These are phyloP conservation scores for Phyllosticta paracitricarpa DNA, from an alignment of 2,329 filamentous ascomycete species.

Conservation along the genomic window DNA sequence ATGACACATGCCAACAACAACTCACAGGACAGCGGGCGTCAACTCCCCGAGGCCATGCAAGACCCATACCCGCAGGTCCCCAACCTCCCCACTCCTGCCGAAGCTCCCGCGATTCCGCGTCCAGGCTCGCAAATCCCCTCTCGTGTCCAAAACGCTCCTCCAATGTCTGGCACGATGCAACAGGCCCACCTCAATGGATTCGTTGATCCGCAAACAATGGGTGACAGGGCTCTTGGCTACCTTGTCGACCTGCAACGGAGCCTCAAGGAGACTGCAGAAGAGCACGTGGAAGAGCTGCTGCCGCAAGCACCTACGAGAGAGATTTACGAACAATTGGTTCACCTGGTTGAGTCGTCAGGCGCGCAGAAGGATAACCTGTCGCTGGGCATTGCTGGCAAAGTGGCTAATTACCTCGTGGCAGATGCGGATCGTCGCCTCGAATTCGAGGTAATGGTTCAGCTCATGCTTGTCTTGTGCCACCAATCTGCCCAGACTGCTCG, in stretches of 20 bases:
- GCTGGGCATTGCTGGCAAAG: constrained; percentile 44
- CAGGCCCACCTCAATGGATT: constrained; percentile 52
- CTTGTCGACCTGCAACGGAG: constrained; percentile 48
- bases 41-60: constrained; percentile 53
- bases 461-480: constrained; percentile 53
- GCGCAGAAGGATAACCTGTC: constrained; percentile 48
- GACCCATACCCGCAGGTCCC: constrained; percentile 51
- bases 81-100: constrained; percentile 52
- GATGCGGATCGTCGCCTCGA: constrained; percentile 47
- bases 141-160: constrained; percentile 29
- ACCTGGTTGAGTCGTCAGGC: constrained; percentile 41
- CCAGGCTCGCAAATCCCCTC: constrained; percentile 43
- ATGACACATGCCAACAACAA: constrained; percentile 44
- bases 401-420: constrained; percentile 47
- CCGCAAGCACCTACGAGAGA: constrained; percentile 46
- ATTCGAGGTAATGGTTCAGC: constrained; percentile 52
- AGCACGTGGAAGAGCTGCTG: constrained; percentile 47
- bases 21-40: constrained; percentile 50
- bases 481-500: constrained; percentile 49
- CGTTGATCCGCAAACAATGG: constrained; percentile 42
- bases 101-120: constrained; percentile 51
- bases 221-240: constrained; percentile 44
- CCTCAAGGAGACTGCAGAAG: constrained; percentile 46
- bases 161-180: constrained; percentile 21
- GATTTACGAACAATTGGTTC: constrained; percentile 48